These are phyloP conservation scores for Chlamydomonas urium DNA, from an alignment of 139 green algal species.

Conservation along the genomic window DNA sequence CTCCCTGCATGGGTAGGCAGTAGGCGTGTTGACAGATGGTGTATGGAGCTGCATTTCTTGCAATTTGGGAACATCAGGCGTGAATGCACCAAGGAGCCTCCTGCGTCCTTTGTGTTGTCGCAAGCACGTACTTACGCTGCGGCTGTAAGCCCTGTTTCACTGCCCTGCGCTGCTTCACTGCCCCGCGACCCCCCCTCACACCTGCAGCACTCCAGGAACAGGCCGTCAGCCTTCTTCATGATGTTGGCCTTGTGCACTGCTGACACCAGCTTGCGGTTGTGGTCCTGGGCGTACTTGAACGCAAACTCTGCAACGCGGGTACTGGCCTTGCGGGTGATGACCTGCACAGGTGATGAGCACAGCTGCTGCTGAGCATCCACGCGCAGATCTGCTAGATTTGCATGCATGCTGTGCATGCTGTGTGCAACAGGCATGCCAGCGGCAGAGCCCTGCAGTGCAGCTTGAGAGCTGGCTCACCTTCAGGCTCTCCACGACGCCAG, in stretches of 20 bases:
- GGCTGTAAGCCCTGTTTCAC: too few relatives aligned
- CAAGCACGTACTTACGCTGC: too few relatives aligned
- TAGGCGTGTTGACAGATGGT: too few relatives aligned
- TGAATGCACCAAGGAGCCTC: too few relatives aligned
- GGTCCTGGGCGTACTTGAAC: constrained; percentile 84
- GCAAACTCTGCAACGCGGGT: constrained; percentile 87
- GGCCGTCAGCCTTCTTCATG: constrained; percentile 91
- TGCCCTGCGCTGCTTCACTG: constrained; percentile 80
- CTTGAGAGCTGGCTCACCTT: constrained; percentile 60
- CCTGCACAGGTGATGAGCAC: constrained; percentile 33
- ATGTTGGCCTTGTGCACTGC: constrained; percentile 92
- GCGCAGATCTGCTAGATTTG: not conserved
- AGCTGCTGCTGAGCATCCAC: not conserved
- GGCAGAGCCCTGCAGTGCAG: not conserved
- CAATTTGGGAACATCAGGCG: too few relatives aligned
- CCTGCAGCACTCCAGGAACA: constrained; percentile 10
- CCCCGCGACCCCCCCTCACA: too few relatives aligned
- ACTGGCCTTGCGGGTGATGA: constrained; percentile 84
- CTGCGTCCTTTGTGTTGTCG: too few relatives aligned
- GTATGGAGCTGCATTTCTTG: too few relatives aligned
- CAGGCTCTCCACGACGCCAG: constrained; percentile 88
- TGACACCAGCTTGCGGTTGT: constrained; percentile 72
- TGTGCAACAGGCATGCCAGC: not conserved
- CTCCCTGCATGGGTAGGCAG: constrained; percentile 11
- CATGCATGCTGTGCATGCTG: constrained; percentile 1